Evolutionary conservation across 805 yeast genomes (phyloP), one percentile per base, ranked within the genome.

Genomic region (Clavispora phyllophila): DNA sequence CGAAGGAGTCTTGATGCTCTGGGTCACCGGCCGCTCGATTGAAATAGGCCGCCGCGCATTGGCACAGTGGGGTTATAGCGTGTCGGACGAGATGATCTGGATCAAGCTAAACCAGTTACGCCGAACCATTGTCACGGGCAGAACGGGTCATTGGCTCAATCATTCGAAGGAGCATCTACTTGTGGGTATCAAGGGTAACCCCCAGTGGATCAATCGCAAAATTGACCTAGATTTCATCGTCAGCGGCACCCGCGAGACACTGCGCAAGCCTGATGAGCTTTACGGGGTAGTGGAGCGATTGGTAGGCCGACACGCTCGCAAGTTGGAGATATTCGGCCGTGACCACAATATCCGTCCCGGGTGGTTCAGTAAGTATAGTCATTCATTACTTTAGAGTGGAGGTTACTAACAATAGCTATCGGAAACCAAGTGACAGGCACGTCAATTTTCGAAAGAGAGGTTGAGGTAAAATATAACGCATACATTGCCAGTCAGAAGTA

Each of bases 131-230:
- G 89, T 95, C 46, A 91, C 98, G 0, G 98, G 98, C 1, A 69
- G 97, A 49, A 90, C 98, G 0, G 98, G 98, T 0, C 98, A 90
- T 60, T 90, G 98, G 98, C 70, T 90, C 41, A 90, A 90, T 58
- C 98, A 90, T 62, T 85, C 96, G 0, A 90, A 90, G 54, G 98
- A 90, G 61, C 97, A 90, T 59, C 67, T 88, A 35, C 63, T 90
- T 4, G 85, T 91, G 8, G 98, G 96, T 0, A 56, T 84, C 20
- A 90, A 90, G 55, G 97, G 96, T 0, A 58, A 77, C 32, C 89
- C 95, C 0, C 55, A 62, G 27, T 87, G 96, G 95, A 54, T 88
- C 22, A 77, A 76, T 43, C 66, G 71, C 41, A 71, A 76, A 24
- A 61, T 85, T 14, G 96, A 90, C 58, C 68, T 82, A 3, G 96